phyloP scores from a whole-genome alignment of 106 monocot species.

The Dendrobium nobile region DNA sequence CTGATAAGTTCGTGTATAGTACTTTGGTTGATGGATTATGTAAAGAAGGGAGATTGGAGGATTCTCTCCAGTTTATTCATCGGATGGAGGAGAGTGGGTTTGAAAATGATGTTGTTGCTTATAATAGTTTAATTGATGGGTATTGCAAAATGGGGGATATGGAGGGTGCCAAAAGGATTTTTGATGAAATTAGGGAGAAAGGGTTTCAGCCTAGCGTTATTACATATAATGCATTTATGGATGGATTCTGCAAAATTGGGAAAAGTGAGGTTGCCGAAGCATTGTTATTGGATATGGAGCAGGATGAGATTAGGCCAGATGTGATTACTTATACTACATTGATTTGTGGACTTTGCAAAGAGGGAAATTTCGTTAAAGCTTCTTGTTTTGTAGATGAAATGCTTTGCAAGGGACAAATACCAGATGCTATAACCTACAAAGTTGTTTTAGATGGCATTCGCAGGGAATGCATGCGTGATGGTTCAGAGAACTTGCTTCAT shows the following conservation, averaged over 20 bases:
- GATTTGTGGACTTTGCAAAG: slow-evolving; percentile 24
- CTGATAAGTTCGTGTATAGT: slow-evolving; percentile 15
- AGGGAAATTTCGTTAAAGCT: slow-evolving; percentile 30
- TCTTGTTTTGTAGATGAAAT: slow-evolving; percentile 66
- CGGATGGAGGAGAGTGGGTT: slow-evolving; percentile 8
- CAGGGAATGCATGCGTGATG: slow-evolving; percentile 44
- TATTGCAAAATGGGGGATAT: slow-evolving; percentile 23
- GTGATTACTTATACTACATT: slow-evolving; percentile 19
- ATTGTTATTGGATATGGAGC: slow-evolving; percentile 8
- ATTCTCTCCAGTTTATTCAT: slow-evolving; percentile 14
- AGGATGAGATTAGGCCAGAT: slow-evolving; percentile 15
- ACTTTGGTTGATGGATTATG: slow-evolving; percentile 18
- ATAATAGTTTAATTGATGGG: slow-evolving; percentile 24
- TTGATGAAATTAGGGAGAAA: slow-evolving; percentile 13
- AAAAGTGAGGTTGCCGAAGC: slow-evolving; percentile 17
- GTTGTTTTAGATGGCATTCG: slow-evolving; percentile 74
- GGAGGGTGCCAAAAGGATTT: slow-evolving; percentile 16
- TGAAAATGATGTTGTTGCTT: slow-evolving; percentile 19
- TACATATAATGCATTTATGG: slow-evolving; percentile 20
- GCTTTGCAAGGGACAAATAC: slow-evolving; percentile 55
- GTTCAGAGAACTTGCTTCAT: slow-evolving; percentile 43
- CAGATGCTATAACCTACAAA: slow-evolving; percentile 81
- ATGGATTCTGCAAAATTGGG: slow-evolving; percentile 30
- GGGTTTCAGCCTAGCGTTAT: slow-evolving; percentile 10
- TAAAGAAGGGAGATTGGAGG: slow-evolving; percentile 16